Evolutionary conservation across 2,329 filamentous ascomycete species (phyloP).

Genomic region (Xenosphaeropsis pyriputrescens): DNA sequence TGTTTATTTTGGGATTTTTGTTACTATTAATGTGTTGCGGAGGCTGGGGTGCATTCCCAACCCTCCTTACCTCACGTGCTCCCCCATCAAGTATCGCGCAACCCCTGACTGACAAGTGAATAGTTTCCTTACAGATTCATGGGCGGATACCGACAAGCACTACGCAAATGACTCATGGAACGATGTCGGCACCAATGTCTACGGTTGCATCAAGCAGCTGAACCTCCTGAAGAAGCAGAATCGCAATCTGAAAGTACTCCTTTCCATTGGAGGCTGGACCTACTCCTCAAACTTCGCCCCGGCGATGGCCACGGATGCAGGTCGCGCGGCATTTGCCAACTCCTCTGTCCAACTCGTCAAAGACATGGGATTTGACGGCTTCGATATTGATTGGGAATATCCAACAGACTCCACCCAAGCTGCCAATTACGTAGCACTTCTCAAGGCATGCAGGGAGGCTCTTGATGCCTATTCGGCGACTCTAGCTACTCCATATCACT

Average conservation of each 20-base stretch:
- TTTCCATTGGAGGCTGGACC: conserved; percentile 88
- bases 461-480: conserved; percentile 40
- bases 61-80: no score
- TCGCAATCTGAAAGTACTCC: conserved; percentile 69
- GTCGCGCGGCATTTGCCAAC: conserved; percentile 57
- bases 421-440: conserved; percentile 40
- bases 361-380: conserved; percentile 63
- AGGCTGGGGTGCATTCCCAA: no score
- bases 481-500: conserved; percentile 27
- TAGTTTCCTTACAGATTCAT: conserved; percentile 39
- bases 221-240: conserved; percentile 71
- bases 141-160: conserved; percentile 61
- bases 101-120: not conserved
- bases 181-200: conserved; percentile 64
- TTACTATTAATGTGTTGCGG: no score
- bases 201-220: conserved; percentile 81
- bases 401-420: conserved; percentile 40
- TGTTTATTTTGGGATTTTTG: not conserved
- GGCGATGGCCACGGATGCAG: conserved; percentile 55
- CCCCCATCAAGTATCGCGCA: not conserved
- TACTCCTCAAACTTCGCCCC: conserved; percentile 73
- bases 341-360: conserved; percentile 63
- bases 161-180: conserved; percentile 57
- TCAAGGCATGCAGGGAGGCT: conserved; percentile 37
- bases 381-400: conserved; percentile 59